Evolutionary conservation across 805 yeast genomes (phyloP).

Genomic region (Candida peoriensis): DNA sequence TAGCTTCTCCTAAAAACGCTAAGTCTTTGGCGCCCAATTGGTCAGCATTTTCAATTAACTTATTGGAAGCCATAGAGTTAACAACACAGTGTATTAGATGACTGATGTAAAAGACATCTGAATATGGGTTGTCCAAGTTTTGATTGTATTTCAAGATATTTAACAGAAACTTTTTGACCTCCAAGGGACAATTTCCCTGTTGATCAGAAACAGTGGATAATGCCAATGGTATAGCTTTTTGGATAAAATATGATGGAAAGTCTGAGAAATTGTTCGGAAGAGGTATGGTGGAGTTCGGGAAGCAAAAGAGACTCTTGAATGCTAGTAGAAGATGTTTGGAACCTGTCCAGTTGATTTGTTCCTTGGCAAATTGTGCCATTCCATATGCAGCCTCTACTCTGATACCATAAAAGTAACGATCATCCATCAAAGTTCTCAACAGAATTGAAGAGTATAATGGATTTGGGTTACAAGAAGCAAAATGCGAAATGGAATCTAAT

Average conservation of each 20-base stretch:
- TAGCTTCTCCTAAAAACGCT: constrained; percentile 40
- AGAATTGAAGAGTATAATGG: constrained; percentile 69
- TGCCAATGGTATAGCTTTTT: constrained; percentile 60
- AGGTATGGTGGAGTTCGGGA: constrained; percentile 61
- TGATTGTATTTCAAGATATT: constrained; percentile 80
- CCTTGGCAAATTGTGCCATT: constrained; percentile 60
- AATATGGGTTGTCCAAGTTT: constrained; percentile 70
- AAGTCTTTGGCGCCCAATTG: constrained; percentile 24
- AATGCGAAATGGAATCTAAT: constrained; percentile 71
- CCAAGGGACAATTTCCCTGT: constrained; percentile 55
- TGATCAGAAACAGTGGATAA: constrained; percentile 58
- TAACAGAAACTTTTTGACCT: constrained; percentile 57
- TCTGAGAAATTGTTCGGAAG: constrained; percentile 76
- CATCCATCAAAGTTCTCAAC: constrained; percentile 76
- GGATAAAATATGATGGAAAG: constrained; percentile 62
- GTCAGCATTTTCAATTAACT: constrained; percentile 9
- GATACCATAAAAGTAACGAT: constrained; percentile 82
- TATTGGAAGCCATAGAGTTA: constrained; percentile 28
- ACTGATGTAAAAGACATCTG: constrained; percentile 65
- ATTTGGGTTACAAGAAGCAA: constrained; percentile 56
- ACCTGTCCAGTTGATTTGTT: constrained; percentile 64
- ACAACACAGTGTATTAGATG: constrained; percentile 54
- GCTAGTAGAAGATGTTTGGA: constrained; percentile 65
- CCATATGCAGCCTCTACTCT: constrained; percentile 84
- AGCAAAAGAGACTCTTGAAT: constrained; percentile 68